phyloP scores from a whole-genome alignment of 495 filamentous ascomycete species.

The Talaromyces thailandensis region DNA sequence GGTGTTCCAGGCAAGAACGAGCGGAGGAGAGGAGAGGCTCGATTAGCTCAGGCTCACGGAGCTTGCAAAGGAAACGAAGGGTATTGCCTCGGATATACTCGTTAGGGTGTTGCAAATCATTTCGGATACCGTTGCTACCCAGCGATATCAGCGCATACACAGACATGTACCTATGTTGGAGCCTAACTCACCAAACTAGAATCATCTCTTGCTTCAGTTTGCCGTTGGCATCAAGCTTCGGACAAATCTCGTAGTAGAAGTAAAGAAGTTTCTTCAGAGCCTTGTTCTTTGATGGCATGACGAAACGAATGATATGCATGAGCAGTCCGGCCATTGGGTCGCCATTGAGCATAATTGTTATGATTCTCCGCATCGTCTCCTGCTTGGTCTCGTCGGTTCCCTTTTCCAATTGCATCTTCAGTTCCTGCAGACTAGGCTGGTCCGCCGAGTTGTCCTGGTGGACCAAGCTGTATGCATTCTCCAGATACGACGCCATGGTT shows the following conservation, averaged over 20 bases:
- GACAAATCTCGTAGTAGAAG: slow-evolving; percentile 98
- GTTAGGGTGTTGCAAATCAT: slow-evolving; percentile 94
- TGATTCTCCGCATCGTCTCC: slow-evolving; percentile 96
- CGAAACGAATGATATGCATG: slow-evolving; percentile 99
- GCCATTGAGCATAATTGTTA: slow-evolving; percentile 96
- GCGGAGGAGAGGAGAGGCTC: slow-evolving; percentile 91
- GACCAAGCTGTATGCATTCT: slow-evolving; percentile 88
- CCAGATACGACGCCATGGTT: slow-evolving; percentile 90
- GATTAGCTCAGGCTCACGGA: slow-evolving; percentile 90
- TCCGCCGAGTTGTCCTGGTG: slow-evolving; percentile 93
- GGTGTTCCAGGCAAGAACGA: slow-evolving; percentile 84
- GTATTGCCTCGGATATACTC: slow-evolving; percentile 98
- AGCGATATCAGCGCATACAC: background rate
- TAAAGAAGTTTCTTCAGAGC: slow-evolving; percentile 96
- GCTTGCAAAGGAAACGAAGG: slow-evolving; percentile 91
- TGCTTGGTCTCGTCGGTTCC: slow-evolving; percentile 94
- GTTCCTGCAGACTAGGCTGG: slow-evolving; percentile 79
- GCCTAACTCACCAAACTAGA: slow-evolving; percentile 75
- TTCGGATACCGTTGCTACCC: slow-evolving; percentile 87
- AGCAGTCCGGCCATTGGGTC: slow-evolving; percentile 90
- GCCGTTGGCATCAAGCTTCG: slow-evolving; percentile 81
- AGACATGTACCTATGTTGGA: background rate
- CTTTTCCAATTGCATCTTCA: slow-evolving; percentile 93
- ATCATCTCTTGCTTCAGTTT: slow-evolving; percentile 99
- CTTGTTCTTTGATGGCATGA: slow-evolving; percentile 97